A percentile compares a stretch with the other conserved stretches of the same genome.
Evolutionary conservation across 2,329 filamentous ascomycete genomes (phyloP).

Genomic region (Coleophoma eucalyptorum): DNA sequence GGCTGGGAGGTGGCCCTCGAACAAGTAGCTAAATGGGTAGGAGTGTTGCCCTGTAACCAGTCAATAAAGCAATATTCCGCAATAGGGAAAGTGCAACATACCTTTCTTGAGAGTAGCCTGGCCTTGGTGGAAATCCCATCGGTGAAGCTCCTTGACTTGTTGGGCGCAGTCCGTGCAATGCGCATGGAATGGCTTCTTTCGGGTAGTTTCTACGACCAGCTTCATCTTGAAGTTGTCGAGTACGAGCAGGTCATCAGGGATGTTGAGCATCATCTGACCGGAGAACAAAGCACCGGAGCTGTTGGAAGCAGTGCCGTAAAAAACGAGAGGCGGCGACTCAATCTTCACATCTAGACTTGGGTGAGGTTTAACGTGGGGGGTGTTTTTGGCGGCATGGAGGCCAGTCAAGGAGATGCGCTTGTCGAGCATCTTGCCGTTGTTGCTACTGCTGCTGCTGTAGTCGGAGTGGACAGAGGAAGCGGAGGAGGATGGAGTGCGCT

Average conservation of each 20-base stretch:
- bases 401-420: conserved; percentile 4
- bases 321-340: conserved; percentile 82
- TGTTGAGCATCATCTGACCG: conserved; percentile 71
- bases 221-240: conserved; percentile 71
- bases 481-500: conserved; percentile 11
- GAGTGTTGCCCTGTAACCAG: conserved; percentile 56
- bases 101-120: conserved; percentile 48
- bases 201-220: conserved; percentile 66
- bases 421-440: conserved; percentile 3
- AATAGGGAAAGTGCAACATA: conserved; percentile 19
- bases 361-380: conserved; percentile 1
- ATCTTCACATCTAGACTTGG: conserved; percentile 46
- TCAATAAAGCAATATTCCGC: conserved; percentile 6
- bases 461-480: conserved; percentile 13
- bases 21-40: conserved; percentile 85
- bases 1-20: conserved; percentile 82
- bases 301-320: conserved; percentile 70
- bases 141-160: conserved; percentile 69
- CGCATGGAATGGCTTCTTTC: conserved; percentile 76
- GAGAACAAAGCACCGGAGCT: conserved; percentile 85
- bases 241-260: conserved; percentile 63
- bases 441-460: conserved; percentile 1
- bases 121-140: conserved; percentile 71
- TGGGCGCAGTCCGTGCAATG: conserved; percentile 76
- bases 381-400: neutral